Evolutionary conservation across 805 yeast genomes (phyloP), one percentile per base, ranked within the genome.

Genomic region (Nakazawaea populi): DNA sequence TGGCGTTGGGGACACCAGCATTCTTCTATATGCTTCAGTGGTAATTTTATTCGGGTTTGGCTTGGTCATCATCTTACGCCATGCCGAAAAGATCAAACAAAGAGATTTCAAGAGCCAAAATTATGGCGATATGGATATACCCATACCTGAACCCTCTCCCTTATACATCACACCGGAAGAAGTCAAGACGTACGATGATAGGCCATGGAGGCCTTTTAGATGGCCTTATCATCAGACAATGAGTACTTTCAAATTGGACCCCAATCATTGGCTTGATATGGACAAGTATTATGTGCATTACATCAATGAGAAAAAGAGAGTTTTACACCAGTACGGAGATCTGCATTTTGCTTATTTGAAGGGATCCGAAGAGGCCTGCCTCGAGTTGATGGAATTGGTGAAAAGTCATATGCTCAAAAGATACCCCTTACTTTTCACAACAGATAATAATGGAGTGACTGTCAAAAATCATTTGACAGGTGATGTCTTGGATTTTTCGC

Each of bases 141-240:
- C 66, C 29, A 56, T 61, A 8, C 77, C 79, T 5, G 62, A 61
- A 38, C 84, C 85, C 28, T 74, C 82, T 0, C 87, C 89, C 0
- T 66, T 83, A 34, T 70, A 70, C 66, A 75, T 85, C 47, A 82
- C 87, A 0, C 87, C 87, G 2, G 88, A 84, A 44, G 80, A 82
- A 57, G 85, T 83, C 9, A 67, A 69, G 55, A 75, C 74, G 31
- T 82, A 82, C 59, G 87, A 84, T 56, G 89, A 83, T 57, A 71
- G 90, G 60, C 89, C 90, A 12, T 84, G 90, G 90, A 72, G 90
- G 66, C 89, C 89, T 6, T 84, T 84, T 68, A 71, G 90, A 59
- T 82, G 86, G 83, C 90, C 90, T 29, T 85, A 84, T 60, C 88
- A 84, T 63, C 90, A 84, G 64, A 85, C 89, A 2, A 84, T 85